Percentiles rank a stretch among this genome's conserved stretches.
phyloP scores from a whole-genome alignment of 139 green algal species.

The Chlorella sp. region DNA sequence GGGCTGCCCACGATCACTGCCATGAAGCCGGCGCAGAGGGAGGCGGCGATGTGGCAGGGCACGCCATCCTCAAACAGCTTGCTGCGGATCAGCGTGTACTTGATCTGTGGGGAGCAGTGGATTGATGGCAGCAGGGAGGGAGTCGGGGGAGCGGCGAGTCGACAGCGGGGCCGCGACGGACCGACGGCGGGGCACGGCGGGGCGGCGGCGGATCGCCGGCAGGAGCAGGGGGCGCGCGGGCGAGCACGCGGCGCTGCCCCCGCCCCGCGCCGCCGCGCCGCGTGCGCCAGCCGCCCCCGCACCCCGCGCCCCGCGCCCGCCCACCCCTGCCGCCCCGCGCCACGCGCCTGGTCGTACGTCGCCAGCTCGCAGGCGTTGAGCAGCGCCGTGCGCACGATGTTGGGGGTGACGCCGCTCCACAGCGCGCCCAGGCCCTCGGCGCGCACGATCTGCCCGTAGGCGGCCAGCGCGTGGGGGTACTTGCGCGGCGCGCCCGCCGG shows the following conservation, averaged over 20 bases:
- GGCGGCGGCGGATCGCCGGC: no score
- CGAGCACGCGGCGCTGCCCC: no score
- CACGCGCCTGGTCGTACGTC: slow-evolving; percentile 88
- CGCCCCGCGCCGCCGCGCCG: no score
- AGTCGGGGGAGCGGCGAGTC: neutral
- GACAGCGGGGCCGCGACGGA: no score
- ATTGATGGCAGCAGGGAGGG: neutral
- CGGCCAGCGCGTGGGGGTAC: slow-evolving; percentile 84
- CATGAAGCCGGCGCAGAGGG: slow-evolving; percentile 89
- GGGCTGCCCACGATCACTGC: slow-evolving; percentile 88
- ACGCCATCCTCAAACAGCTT: slow-evolving; percentile 49
- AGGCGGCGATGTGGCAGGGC: slow-evolving; percentile 66
- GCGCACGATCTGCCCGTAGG: slow-evolving; percentile 90
- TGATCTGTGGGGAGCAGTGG: slow-evolving; percentile 56
- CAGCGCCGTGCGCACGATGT: slow-evolving; percentile 94
- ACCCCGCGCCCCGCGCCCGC: no score
- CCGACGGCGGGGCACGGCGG: no score
- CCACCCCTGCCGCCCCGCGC: slow-evolving; percentile 16
- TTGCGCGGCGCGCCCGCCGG: slow-evolving; percentile 67
- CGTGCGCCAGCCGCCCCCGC: no score
- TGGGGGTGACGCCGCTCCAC: slow-evolving; percentile 94
- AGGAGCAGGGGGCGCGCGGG: no score
- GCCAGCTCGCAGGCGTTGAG: slow-evolving; percentile 98
- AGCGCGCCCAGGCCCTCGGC: slow-evolving; percentile 84
- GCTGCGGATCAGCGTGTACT: slow-evolving; percentile 52